These are phyloP conservation scores for Aegilops bicornis DNA, from an alignment of 176 grass and related monocot genomes.

Conservation along the genomic window DNA sequence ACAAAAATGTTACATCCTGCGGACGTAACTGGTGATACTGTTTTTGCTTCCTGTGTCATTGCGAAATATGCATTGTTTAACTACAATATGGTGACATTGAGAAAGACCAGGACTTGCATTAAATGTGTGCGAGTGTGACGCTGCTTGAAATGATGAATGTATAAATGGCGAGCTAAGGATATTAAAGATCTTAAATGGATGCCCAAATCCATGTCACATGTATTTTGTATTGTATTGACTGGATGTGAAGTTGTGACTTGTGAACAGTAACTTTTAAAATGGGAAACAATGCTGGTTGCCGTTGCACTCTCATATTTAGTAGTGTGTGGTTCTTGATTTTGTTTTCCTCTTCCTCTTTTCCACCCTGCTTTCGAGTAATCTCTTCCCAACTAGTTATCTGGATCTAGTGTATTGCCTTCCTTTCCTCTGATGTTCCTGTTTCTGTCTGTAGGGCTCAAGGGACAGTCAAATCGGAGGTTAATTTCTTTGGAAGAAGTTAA, in stretches of 20 bases:
- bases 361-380: not conserved
- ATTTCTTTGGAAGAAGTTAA: conserved; percentile 88
- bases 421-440: conserved; percentile 15
- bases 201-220: not conserved
- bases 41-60: not conserved
- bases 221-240: not conserved
- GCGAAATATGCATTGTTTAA: not conserved
- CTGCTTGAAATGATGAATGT: not conserved
- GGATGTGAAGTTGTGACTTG: not conserved
- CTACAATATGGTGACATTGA: not conserved
- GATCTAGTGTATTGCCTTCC: not conserved
- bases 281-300: not conserved
- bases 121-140: not conserved
- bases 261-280: not conserved
- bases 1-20: not conserved
- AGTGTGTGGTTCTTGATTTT: conserved; percentile 2
- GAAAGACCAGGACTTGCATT: not conserved
- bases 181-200: conserved; percentile 6
- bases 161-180: not conserved
- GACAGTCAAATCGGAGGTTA: conserved; percentile 61
- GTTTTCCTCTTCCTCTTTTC: not conserved
- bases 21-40: not conserved
- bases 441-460: conserved; percentile 61
- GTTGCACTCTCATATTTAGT: too few species aligned
- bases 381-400: not conserved